A percentile compares a stretch with the other conserved stretches of the same genome.
Conservation (phyloP, 306 rosid genomes). For the Cucurbita pepo region DNA sequence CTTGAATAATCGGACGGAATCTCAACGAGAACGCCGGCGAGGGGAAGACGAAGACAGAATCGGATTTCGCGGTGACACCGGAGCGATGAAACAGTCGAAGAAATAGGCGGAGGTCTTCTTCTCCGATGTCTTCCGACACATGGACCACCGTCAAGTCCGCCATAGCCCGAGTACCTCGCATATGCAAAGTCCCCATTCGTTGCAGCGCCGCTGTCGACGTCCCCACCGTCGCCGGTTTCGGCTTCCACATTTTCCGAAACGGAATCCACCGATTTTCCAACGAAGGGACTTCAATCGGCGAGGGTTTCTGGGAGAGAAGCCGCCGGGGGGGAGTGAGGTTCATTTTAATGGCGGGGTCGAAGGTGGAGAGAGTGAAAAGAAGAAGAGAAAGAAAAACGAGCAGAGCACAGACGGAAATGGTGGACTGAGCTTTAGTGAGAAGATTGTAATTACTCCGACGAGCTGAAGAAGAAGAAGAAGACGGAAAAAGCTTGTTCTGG, state of each 20-base stretch:
- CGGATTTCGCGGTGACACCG: slow-evolving; percentile 43
- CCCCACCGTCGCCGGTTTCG: neutral
- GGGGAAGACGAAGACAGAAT: slow-evolving; percentile 50
- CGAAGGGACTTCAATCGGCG: neutral
- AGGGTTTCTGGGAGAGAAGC: slow-evolving; percentile 11
- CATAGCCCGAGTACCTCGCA: slow-evolving; percentile 69
- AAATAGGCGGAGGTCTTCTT: slow-evolving; percentile 41
- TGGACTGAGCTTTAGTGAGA: slow-evolving; percentile 53
- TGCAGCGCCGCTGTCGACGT: slow-evolving; percentile 26
- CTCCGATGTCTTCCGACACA: slow-evolving; percentile 31
- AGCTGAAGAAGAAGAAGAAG: slow-evolving; percentile 5
- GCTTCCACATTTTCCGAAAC: slow-evolving; percentile 16
- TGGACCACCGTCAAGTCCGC: slow-evolving; percentile 58
- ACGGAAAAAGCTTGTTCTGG: slow-evolving; percentile 13
- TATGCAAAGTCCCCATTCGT: slow-evolving; percentile 57
- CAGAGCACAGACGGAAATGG: slow-evolving; percentile 59
- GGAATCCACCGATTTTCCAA: slow-evolving; percentile 3
- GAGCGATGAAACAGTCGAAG: slow-evolving; percentile 57
- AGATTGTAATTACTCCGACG: slow-evolving; percentile 17
- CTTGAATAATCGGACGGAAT: slow-evolving; percentile 22
- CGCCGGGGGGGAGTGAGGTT: slow-evolving; percentile 14
- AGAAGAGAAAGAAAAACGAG: slow-evolving; percentile 62
- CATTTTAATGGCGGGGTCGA: slow-evolving; percentile 32
- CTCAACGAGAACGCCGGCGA: slow-evolving; percentile 10
- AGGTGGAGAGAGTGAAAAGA: slow-evolving; percentile 72